These are phyloP conservation scores for Ciborinia camelliae DNA, from an alignment of 2,329 filamentous ascomycete genomes.

Conservation along the genomic window DNA sequence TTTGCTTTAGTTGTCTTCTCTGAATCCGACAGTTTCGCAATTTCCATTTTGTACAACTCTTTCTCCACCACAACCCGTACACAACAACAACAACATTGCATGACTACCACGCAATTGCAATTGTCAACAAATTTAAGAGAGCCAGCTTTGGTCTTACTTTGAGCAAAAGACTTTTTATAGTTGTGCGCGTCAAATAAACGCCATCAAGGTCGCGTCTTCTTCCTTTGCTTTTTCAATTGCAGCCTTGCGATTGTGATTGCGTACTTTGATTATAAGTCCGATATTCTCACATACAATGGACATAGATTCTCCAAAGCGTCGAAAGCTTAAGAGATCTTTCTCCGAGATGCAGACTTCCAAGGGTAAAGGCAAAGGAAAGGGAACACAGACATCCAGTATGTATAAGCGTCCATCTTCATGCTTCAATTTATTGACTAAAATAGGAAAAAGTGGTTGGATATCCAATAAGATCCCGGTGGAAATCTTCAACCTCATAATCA, in stretches of 20 bases:
- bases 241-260: neutral
- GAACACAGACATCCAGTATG: neutral
- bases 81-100: neutral
- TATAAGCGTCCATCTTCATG: neutral
- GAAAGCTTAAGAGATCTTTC: conserved; percentile 25
- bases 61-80: neutral
- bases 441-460: conserved; percentile 38
- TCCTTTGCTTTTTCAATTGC: neutral
- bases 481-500: conserved; percentile 56
- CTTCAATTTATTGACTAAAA: conserved; percentile 4
- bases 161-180: neutral
- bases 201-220: neutral
- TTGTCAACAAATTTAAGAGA: neutral
- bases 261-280: too few species aligned
- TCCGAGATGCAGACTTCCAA: conserved; percentile 14
- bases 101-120: neutral
- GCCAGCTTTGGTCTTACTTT: neutral
- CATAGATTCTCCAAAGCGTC: conserved; percentile 28
- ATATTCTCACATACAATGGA: conserved; percentile 5
- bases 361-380: conserved; percentile 15
- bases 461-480: conserved; percentile 53
- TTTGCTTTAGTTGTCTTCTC: neutral
- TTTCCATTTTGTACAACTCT: neutral
- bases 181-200: neutral
- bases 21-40: neutral